Conservation (phyloP, 1,139 yeast genomes). For the Geotrichum fermentans region DNA sequence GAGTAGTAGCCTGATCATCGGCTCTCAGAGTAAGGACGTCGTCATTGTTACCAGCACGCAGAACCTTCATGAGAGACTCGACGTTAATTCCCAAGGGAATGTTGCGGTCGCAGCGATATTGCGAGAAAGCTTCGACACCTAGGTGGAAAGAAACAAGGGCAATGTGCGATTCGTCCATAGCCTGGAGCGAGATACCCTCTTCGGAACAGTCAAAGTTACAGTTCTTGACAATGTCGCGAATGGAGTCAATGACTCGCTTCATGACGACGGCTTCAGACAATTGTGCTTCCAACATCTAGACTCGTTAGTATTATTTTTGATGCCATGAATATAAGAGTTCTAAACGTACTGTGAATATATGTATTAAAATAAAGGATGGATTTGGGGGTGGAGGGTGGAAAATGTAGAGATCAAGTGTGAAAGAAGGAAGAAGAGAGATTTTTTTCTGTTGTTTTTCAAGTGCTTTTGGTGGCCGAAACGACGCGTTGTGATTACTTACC, state of each 20-base stretch:
- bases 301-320: neutral
- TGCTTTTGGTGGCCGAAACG: slow-evolving; percentile 1
- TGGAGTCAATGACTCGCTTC: slow-evolving; percentile 80
- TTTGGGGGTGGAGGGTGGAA: neutral
- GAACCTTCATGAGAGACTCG: slow-evolving; percentile 77
- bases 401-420: no score
- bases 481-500: no score
- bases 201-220: slow-evolving; percentile 96
- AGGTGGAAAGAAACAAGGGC: slow-evolving; percentile 82
- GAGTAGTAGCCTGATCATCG: slow-evolving; percentile 82
- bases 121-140: slow-evolving; percentile 85
- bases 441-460: slow-evolving; percentile 4
- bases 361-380: neutral
- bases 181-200: slow-evolving; percentile 92
- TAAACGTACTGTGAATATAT: neutral
- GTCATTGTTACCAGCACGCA: slow-evolving; percentile 86
- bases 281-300: slow-evolving; percentile 88
- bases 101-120: slow-evolving; percentile 93
- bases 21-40: slow-evolving; percentile 87
- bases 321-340: no score
- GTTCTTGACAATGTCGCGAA: slow-evolving; percentile 86
- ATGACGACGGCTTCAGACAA: slow-evolving; percentile 88
- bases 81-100: slow-evolving; percentile 89
- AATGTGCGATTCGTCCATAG: slow-evolving; percentile 96
- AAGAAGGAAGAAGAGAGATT: neutral